Percentiles rank a stretch among this genome's conserved stretches.
Conservation (phyloP, 257 asterid species). For the Solanum pinnatisectum region DNA sequence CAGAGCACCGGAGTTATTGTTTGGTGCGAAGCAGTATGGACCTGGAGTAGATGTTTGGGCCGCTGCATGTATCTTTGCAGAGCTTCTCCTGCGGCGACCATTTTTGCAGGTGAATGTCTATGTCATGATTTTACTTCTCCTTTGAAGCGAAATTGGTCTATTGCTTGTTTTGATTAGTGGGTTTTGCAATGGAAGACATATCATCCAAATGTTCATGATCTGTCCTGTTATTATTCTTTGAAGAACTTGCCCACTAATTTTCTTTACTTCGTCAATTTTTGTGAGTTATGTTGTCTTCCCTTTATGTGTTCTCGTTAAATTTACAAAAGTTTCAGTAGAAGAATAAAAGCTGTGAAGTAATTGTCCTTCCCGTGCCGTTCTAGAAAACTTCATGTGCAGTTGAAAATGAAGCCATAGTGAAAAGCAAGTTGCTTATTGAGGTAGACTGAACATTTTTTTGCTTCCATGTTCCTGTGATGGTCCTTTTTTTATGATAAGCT, state of each 20-base stretch:
- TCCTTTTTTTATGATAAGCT: not conserved
- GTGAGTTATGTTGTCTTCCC: not conserved
- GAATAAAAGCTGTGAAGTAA: not conserved
- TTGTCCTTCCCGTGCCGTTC: not conserved
- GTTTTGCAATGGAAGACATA: not conserved
- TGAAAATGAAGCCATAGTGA: not conserved
- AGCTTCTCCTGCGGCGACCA: constrained; percentile 83
- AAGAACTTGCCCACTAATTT: not conserved
- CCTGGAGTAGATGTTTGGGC: constrained; percentile 99
- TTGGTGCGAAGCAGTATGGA: constrained; percentile 98
- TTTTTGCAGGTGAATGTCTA: constrained; percentile 66
- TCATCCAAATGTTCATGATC: not conserved
- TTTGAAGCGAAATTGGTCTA: not conserved
- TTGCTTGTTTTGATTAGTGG: not conserved
- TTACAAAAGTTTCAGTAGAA: not conserved
- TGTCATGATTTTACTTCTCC: not conserved
- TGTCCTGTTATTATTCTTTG: not conserved
- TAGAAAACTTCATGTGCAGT: not conserved
- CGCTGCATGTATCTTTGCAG: constrained; percentile 98
- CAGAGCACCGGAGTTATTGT: constrained; percentile 93
- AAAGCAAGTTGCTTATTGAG: not conserved
- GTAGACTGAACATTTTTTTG: not conserved
- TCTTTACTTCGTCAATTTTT: not conserved
- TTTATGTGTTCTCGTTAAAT: not conserved
- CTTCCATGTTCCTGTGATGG: not conserved